A percentile compares a stretch with the other conserved stretches of the same genome.
Conservation (phyloP, 176 grass and related monocot species). For the Oryza glaberrima region DNA sequence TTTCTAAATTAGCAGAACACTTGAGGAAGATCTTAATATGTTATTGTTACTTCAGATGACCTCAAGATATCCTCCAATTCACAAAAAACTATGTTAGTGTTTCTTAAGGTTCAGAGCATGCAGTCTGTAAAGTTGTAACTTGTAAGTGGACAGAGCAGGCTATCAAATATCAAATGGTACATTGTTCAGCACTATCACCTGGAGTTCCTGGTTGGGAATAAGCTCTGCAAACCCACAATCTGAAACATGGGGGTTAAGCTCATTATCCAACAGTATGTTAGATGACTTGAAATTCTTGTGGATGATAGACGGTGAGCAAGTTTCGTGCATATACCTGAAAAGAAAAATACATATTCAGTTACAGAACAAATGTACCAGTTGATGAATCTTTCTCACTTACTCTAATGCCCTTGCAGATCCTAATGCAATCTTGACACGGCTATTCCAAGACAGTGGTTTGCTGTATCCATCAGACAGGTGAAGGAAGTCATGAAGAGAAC, state of each 20-base stretch:
- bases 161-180: background rate
- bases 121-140: background rate
- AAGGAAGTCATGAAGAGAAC: constrained; percentile 79
- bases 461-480: constrained; percentile 57
- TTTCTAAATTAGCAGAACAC: background rate
- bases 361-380: background rate
- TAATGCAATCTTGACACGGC: constrained; percentile 83
- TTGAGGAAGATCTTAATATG: background rate
- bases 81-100: background rate
- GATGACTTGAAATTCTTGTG: constrained; percentile 97
- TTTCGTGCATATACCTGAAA: constrained; percentile 89
- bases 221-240: constrained; percentile 76
- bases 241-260: constrained; percentile 84
- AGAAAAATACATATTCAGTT: constrained; percentile 43
- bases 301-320: constrained; percentile 69
- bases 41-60: background rate
- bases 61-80: background rate
- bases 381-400: constrained; percentile 53
- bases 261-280: constrained; percentile 84
- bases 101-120: background rate
- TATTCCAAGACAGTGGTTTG: constrained; percentile 75
- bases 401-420: constrained; percentile 82
- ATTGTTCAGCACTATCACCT: constrained; percentile 51
- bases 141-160: background rate
- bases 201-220: constrained; percentile 63